These are phyloP conservation scores for Jatropha podagrica DNA, from an alignment of 441 rosid species.

Conservation along the genomic window DNA sequence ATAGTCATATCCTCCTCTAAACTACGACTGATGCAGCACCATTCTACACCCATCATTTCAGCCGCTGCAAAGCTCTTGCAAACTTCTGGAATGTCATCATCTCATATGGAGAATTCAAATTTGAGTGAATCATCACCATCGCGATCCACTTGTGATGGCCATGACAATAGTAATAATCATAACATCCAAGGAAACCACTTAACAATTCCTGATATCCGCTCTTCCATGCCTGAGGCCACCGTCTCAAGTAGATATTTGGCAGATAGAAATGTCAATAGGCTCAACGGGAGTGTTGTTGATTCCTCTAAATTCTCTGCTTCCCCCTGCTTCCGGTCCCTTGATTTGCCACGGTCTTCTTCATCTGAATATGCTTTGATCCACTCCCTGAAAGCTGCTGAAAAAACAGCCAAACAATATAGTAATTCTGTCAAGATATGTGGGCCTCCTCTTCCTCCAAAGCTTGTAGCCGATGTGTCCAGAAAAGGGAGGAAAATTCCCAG, in stretches of 20 bases:
- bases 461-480: constrained; percentile 32
- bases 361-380: constrained; percentile 37
- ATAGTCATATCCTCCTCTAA: constrained; percentile 31
- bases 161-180: not conserved
- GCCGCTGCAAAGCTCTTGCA: constrained; percentile 64
- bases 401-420: constrained; percentile 28
- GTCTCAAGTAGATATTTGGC: constrained; percentile 35
- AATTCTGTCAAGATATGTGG: constrained; percentile 31
- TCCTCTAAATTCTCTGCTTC: constrained; percentile 29
- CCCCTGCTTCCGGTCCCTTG: constrained; percentile 51
- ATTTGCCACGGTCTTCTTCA: constrained; percentile 32
- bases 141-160: not conserved
- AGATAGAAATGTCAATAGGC: constrained; percentile 35
- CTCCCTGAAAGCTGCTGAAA: constrained; percentile 36
- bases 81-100: constrained; percentile 37
- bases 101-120: not conserved
- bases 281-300: constrained; percentile 10
- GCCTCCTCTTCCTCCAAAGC: constrained; percentile 59
- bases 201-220: constrained; percentile 27
- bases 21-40: constrained; percentile 32
- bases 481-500: constrained; percentile 46
- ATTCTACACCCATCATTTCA: constrained; percentile 33
- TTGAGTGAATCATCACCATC: constrained; percentile 3
- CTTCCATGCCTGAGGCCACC: constrained; percentile 39
- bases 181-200: constrained; percentile 5